Conservation (phyloP, 768 basidiomycete genomes). For the Amyloporia xantha region DNA sequence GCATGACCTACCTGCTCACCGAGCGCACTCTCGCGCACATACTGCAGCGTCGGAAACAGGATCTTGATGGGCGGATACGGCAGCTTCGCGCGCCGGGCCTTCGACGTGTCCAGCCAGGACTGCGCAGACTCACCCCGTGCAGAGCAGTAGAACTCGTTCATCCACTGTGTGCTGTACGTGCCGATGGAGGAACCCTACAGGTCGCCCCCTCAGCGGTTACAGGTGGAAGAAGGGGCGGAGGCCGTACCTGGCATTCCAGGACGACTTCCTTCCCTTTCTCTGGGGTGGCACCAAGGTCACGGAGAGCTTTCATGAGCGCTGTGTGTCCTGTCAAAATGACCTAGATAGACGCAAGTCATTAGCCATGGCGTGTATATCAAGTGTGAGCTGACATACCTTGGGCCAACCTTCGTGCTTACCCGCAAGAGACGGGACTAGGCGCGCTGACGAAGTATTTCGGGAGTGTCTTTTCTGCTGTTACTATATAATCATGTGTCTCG, state of each 20-base stretch:
- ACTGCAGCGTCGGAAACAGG: slow-evolving; percentile 67
- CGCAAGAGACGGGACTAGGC: slow-evolving; percentile 76
- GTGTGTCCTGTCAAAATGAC: slow-evolving; percentile 57
- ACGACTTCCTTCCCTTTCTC: slow-evolving; percentile 43
- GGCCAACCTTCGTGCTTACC: slow-evolving; percentile 83
- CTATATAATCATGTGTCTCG: too few relatives aligned
- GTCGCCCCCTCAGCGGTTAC: too few relatives aligned
- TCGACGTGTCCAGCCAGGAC: slow-evolving; percentile 54
- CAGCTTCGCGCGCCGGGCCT: slow-evolving; percentile 46
- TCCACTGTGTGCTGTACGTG: slow-evolving; percentile 72
- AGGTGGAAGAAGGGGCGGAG: too few relatives aligned
- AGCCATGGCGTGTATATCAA: not conserved
- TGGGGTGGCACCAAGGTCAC: slow-evolving; percentile 51
- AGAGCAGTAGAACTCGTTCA: slow-evolving; percentile 78
- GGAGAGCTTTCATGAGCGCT: slow-evolving; percentile 65
- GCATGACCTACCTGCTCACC: slow-evolving; percentile 54
- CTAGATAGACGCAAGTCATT: too few relatives aligned
- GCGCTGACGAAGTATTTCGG: too few relatives aligned
- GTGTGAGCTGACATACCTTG: slow-evolving; percentile 38
- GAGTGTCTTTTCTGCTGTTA: too few relatives aligned
- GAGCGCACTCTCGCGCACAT: slow-evolving; percentile 54
- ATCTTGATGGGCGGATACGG: slow-evolving; percentile 60
- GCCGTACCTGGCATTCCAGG: slow-evolving; percentile 75
- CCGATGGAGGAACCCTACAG: slow-evolving; percentile 87
- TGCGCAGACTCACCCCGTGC: slow-evolving; percentile 68